A percentile compares a stretch with the other conserved stretches of the same genome.
phyloP scores from a whole-genome alignment of 2,329 filamentous ascomycete species.

The Colletotrichum paranaense region DNA sequence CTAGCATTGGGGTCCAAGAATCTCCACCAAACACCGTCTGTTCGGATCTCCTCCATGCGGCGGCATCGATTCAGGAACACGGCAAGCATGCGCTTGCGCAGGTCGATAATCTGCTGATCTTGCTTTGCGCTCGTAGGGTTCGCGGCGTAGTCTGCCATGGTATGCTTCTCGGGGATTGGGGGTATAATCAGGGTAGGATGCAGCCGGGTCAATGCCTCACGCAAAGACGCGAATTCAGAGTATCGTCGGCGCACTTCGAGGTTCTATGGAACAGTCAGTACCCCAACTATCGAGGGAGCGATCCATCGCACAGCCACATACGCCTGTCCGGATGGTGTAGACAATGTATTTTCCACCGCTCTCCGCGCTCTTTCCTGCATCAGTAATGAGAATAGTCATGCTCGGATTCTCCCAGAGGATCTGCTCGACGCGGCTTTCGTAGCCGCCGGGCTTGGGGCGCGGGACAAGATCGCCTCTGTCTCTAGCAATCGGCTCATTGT shows the following conservation, averaged over 20 bases:
- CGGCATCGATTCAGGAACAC: conserved; percentile 96
- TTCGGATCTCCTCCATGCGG: conserved; percentile 89
- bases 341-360: conserved; percentile 94
- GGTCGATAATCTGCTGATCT: conserved; percentile 94
- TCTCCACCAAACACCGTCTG: conserved; percentile 97
- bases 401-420: conserved; percentile 96
- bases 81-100: conserved; percentile 95
- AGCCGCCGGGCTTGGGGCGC: conserved; percentile 83
- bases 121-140: conserved; percentile 99
- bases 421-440: conserved; percentile 96
- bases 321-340: conserved; percentile 95
- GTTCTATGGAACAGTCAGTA: conserved; percentile 67
- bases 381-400: conserved; percentile 89
- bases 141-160: conserved; percentile 97
- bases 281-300: background rate
- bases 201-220: conserved; percentile 87
- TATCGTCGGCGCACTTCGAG: conserved; percentile 95
- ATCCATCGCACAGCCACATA: conserved; percentile 57
- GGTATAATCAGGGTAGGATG: conserved; percentile 97
- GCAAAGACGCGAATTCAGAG: conserved; percentile 93
- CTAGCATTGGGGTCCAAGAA: conserved; percentile 98
- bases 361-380: conserved; percentile 95
- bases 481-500: conserved; percentile 53
- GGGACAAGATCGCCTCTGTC: conserved; percentile 57
- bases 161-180: conserved; percentile 98